Percentiles rank a stretch among this genome's conserved stretches.
Conservation (phyloP, 2,329 filamentous ascomycete species). For the Ceratocystis destructans region DNA sequence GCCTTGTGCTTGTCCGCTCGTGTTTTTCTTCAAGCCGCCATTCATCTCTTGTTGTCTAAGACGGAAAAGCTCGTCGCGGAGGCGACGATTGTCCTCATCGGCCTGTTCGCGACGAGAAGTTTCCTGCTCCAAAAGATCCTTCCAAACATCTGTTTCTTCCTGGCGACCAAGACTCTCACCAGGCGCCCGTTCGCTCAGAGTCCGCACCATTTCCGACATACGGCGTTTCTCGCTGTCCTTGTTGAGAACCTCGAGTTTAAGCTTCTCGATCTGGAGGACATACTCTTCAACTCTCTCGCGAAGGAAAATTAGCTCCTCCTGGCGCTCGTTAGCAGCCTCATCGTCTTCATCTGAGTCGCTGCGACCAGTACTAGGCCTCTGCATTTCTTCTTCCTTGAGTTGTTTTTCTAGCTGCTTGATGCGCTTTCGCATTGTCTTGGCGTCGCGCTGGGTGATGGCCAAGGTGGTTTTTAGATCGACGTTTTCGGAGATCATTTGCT, state of each 20-base stretch:
- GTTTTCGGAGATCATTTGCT: conserved; percentile 96
- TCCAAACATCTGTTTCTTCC: conserved; percentile 74
- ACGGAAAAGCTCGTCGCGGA: conserved; percentile 72
- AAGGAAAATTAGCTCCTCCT: conserved; percentile 75
- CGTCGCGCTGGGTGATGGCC: conserved; percentile 79
- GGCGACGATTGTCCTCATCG: conserved; percentile 72
- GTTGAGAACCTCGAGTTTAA: conserved; percentile 62
- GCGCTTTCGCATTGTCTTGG: conserved; percentile 65
- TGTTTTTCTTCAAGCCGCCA: conserved; percentile 35
- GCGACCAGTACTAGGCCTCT: conserved; percentile 45
- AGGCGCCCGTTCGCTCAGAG: conserved; percentile 36
- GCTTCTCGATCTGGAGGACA: conserved; percentile 66
- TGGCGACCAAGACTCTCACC: conserved; percentile 39
- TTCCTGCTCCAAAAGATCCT: conserved; percentile 85
- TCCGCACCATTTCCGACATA: conserved; percentile 63
- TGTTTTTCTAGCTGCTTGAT: conserved; percentile 79
- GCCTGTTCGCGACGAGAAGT: conserved; percentile 76
- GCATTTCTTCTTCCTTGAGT: conserved; percentile 47
- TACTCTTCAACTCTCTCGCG: conserved; percentile 77
- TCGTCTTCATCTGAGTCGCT: conserved; percentile 48
- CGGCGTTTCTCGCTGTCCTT: conserved; percentile 77
- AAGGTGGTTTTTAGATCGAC: conserved; percentile 88
- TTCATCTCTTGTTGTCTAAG: conserved; percentile 43
- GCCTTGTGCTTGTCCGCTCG: conserved; percentile 30
- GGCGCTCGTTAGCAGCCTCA: conserved; percentile 52